These are phyloP conservation scores for Pseudogymnoascus verrucosus DNA, from an alignment of 2,329 filamentous ascomycete genomes.

Conservation along the genomic window DNA sequence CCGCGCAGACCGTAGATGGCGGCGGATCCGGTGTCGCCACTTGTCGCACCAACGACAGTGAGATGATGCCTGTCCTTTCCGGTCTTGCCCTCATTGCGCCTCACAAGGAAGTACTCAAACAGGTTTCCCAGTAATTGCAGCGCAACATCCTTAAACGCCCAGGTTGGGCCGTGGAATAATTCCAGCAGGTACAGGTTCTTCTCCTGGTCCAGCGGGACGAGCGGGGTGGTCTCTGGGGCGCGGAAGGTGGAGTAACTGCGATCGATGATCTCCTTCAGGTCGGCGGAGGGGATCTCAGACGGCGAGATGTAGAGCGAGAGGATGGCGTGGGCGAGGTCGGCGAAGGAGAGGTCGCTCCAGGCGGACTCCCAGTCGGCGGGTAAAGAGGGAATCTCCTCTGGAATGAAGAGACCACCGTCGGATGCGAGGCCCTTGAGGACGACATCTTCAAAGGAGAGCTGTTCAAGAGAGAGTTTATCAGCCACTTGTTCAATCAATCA, in stretches of 20 bases:
- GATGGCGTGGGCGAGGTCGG: constrained; percentile 76
- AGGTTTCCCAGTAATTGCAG: constrained; percentile 94
- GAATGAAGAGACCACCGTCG: constrained; percentile 85
- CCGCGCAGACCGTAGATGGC: constrained; percentile 92
- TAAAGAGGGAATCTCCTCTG: constrained; percentile 66
- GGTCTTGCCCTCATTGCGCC: constrained; percentile 62
- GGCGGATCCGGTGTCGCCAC: constrained; percentile 84
- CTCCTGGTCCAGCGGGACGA: constrained; percentile 64
- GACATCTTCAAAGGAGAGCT: constrained; percentile 86
- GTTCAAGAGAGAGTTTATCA: constrained; percentile 11
- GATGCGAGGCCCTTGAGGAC: constrained; percentile 81
- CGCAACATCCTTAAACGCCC: constrained; percentile 91
- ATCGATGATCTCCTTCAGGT: constrained; percentile 75
- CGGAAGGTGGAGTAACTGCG: constrained; percentile 88
- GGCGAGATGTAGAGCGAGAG: constrained; percentile 81
- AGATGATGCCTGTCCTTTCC: constrained; percentile 61
- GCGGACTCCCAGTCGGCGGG: constrained; percentile 54
- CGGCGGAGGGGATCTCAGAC: constrained; percentile 69
- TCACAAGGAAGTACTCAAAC: constrained; percentile 78
- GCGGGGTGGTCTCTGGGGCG: constrained; percentile 65
- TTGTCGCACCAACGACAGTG: constrained; percentile 80
- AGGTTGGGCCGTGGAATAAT: constrained; percentile 92
- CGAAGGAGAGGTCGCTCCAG: constrained; percentile 73
- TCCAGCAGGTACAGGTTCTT: constrained; percentile 79
- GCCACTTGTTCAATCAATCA: constrained; percentile 12